Conservation (phyloP, 1,284 basidiomycete species). For the Tylopilus sp. region DNA sequence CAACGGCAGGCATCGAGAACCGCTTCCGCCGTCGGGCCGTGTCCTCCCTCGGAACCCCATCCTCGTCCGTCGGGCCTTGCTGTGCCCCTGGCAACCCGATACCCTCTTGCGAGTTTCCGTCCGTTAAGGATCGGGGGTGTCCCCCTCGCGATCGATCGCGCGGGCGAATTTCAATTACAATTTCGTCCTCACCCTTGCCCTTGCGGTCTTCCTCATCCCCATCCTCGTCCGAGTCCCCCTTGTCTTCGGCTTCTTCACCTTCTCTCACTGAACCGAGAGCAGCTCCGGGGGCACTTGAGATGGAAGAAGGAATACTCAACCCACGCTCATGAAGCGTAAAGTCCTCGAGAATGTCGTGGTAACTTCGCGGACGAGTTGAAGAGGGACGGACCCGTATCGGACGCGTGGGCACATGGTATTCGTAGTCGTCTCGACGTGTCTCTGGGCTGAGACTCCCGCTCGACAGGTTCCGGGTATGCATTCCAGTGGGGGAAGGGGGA, state of each 20-base stretch:
- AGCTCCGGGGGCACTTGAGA: conserved; percentile 39
- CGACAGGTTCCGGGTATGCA: conserved; percentile 1
- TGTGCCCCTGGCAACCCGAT: background rate
- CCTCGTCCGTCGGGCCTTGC: conserved; percentile 12
- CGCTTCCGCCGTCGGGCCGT: conserved; percentile 72
- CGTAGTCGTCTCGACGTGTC: conserved; percentile 17
- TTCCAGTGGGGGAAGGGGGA: conserved; percentile 7
- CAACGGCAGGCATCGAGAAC: conserved; percentile 79
- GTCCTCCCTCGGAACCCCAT: conserved; percentile 54
- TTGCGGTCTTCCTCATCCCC: no score
- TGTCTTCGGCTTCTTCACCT: conserved; percentile 27
- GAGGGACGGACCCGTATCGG: conserved; percentile 50
- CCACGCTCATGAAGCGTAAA: conserved; percentile 58
- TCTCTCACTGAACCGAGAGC: conserved; percentile 42
- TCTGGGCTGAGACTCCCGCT: conserved; percentile 3
- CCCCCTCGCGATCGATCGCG: conserved; percentile 2
- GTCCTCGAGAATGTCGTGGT: conserved; percentile 72
- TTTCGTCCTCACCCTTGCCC: conserved; percentile 24
- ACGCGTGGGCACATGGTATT: conserved; percentile 18
- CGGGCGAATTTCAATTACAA: conserved; percentile 5
- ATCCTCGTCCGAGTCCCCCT: background rate
- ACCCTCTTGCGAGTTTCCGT: conserved; percentile 17
- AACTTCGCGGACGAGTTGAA: conserved; percentile 66
- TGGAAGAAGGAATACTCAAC: conserved; percentile 44
- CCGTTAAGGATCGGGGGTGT: background rate